A percentile compares a stretch with the other conserved stretches of the same genome.
phyloP scores from a whole-genome alignment of 495 filamentous ascomycete genomes.

The Parmelia sp. region DNA sequence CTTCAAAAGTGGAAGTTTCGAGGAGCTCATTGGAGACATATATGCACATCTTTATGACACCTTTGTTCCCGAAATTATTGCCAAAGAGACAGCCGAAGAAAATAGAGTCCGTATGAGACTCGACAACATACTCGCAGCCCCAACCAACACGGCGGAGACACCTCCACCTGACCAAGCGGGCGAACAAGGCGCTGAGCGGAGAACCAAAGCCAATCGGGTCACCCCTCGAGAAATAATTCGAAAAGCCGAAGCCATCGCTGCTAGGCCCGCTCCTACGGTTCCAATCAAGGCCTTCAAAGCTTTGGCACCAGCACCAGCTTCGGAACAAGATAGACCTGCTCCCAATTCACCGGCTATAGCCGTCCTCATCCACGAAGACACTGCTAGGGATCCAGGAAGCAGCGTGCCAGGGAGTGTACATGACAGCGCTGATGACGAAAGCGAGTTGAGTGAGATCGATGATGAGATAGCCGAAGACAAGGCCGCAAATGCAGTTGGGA shows the following conservation, averaged over 20 bases:
- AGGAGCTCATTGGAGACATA: slow-evolving; percentile 82
- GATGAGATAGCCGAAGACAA: slow-evolving; percentile 32
- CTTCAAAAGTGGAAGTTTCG: slow-evolving; percentile 78
- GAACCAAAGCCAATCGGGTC: slow-evolving; percentile 19
- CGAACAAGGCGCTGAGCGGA: slow-evolving; percentile 9
- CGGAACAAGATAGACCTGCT: slow-evolving; percentile 22
- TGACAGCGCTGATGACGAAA: slow-evolving; percentile 75
- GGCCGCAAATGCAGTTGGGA: slow-evolving; percentile 40
- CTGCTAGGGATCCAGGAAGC: slow-evolving; percentile 35
- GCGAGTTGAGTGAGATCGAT: slow-evolving; percentile 66
- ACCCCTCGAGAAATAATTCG: slow-evolving; percentile 51
- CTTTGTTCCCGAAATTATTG: slow-evolving; percentile 42
- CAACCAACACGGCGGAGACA: slow-evolving; percentile 24
- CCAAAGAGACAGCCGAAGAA: slow-evolving; percentile 44
- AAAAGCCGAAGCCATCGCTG: slow-evolving; percentile 53
- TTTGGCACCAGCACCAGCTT: slow-evolving; percentile 14
- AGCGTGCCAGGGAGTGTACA: slow-evolving; percentile 56
- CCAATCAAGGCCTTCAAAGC: slow-evolving; percentile 33
- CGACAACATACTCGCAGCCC: slow-evolving; percentile 48
- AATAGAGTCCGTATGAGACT: slow-evolving; percentile 54
- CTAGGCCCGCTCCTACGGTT: slow-evolving; percentile 26
- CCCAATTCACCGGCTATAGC: slow-evolving; percentile 24
- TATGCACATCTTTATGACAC: slow-evolving; percentile 73
- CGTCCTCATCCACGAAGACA: slow-evolving; percentile 35
- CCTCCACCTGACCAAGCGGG: slow-evolving; percentile 23